Percentiles rank a stretch among this genome's conserved stretches.
These are phyloP conservation scores for Fusarium floridanum DNA, from an alignment of 2,329 filamentous ascomycete species.

Conservation along the genomic window DNA sequence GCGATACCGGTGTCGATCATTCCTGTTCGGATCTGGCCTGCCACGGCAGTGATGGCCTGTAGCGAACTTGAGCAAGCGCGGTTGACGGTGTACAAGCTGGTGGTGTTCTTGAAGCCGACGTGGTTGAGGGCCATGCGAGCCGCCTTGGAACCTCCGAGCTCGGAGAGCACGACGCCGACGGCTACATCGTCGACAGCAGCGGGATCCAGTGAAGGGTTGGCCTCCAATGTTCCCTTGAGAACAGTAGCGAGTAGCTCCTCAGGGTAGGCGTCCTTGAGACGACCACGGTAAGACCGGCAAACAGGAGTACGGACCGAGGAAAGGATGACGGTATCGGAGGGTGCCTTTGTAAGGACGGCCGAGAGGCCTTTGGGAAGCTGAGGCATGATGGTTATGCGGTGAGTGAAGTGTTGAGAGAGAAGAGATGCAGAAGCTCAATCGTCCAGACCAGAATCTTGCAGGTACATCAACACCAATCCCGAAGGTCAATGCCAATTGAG, in stretches of 20 bases:
- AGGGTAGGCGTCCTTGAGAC: conserved; percentile 88
- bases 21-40: conserved; percentile 80
- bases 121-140: conserved; percentile 92
- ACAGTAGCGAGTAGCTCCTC: conserved; percentile 85
- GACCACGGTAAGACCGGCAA: conserved; percentile 85
- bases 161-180: conserved; percentile 89
- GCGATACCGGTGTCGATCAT: conserved; percentile 81
- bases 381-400: conserved; percentile 29
- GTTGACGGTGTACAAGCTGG: conserved; percentile 88
- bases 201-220: conserved; percentile 79
- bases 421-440: neutral
- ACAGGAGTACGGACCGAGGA: conserved; percentile 92
- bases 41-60: conserved; percentile 80
- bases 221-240: conserved; percentile 61
- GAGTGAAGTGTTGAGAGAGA: neutral
- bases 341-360: conserved; percentile 81
- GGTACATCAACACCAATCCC: neutral
- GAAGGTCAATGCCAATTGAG: conserved; percentile 11
- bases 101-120: conserved; percentile 79
- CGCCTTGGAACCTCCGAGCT: conserved; percentile 91
- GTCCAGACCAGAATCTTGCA: neutral
- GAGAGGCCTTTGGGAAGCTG: conserved; percentile 68
- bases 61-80: conserved; percentile 86
- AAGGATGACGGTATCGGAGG: conserved; percentile 87
- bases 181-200: conserved; percentile 79